These are phyloP conservation scores for Cyberlindnera lachancei DNA, from an alignment of 805 yeast species.

Conservation along the genomic window DNA sequence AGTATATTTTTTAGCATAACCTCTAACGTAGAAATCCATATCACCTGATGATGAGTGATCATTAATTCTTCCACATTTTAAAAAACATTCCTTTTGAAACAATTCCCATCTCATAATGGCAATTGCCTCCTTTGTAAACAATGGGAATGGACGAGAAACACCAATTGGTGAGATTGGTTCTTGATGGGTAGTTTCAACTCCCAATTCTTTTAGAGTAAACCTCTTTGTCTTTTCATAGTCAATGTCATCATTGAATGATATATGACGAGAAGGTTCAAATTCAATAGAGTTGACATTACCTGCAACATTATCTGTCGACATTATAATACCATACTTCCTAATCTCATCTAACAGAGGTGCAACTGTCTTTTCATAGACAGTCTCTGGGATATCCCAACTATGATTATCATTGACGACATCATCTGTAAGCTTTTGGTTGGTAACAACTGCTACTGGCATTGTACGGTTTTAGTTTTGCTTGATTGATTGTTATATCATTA, in stretches of 20 bases:
- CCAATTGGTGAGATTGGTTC: conserved; percentile 48
- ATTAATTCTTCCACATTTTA: conserved; percentile 36
- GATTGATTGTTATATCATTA: too few species aligned
- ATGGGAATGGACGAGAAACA: conserved; percentile 52
- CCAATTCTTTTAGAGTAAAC: conserved; percentile 43
- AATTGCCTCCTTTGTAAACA: conserved; percentile 54
- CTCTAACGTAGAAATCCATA: conserved; percentile 42
- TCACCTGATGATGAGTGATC: conserved; percentile 39
- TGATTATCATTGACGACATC: conserved; percentile 16
- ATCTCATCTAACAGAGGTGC: conserved; percentile 12
- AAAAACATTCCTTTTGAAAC: conserved; percentile 37
- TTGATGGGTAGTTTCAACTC: conserved; percentile 28
- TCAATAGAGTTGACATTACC: too few species aligned
- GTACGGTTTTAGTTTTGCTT: too few species aligned
- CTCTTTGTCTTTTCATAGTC: conserved; percentile 29
- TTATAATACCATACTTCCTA: conserved; percentile 14
- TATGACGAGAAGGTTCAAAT: conserved; percentile 33
- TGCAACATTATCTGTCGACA: conserved; percentile 13
- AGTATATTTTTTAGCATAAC: conserved; percentile 37
- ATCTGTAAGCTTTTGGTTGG: conserved; percentile 2
- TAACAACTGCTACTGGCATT: conserved; percentile 11
- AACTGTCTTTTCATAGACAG: conserved; percentile 9
- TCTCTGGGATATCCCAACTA: conserved; percentile 10
- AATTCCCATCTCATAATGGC: conserved; percentile 51
- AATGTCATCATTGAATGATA: conserved; percentile 31